phyloP scores from a whole-genome alignment of 73 alveolate species.

The Stentor coeruleus region DNA sequence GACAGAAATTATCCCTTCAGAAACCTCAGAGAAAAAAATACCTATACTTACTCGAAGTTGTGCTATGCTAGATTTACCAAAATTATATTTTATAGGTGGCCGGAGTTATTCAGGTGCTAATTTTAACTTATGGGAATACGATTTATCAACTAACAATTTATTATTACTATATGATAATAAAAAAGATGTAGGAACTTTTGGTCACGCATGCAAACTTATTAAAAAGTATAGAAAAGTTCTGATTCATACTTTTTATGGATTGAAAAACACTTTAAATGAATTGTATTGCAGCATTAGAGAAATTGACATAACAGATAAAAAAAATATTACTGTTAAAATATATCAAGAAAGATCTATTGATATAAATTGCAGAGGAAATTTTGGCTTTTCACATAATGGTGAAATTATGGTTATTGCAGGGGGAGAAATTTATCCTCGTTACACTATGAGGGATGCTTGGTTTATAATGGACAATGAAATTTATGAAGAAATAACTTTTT shows the following conservation, averaged over 20 bases:
- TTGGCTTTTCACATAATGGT: not conserved
- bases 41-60: not conserved
- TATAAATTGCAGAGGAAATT: not conserved
- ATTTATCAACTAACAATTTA: not conserved
- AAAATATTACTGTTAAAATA: not conserved
- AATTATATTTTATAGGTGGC: not conserved
- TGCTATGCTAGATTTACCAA: not conserved
- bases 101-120: too few relatives aligned
- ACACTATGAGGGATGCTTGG: too few relatives aligned
- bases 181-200: not conserved
- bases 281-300: too few relatives aligned
- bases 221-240: constrained; percentile 45
- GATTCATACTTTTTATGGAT: not conserved
- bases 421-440: too few relatives aligned
- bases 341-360: too few relatives aligned
- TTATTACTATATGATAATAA: not conserved
- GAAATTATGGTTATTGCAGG: not conserved
- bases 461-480: too few relatives aligned
- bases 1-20: not conserved
- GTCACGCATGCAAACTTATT: not conserved
- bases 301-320: not conserved
- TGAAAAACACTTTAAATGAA: not conserved
- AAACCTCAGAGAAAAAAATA: not conserved
- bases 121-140: not conserved
- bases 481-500: too few relatives aligned